phyloP scores from a whole-genome alignment of 192 early-diverging fungal genomes.

The Funneliformis geosporum region DNA sequence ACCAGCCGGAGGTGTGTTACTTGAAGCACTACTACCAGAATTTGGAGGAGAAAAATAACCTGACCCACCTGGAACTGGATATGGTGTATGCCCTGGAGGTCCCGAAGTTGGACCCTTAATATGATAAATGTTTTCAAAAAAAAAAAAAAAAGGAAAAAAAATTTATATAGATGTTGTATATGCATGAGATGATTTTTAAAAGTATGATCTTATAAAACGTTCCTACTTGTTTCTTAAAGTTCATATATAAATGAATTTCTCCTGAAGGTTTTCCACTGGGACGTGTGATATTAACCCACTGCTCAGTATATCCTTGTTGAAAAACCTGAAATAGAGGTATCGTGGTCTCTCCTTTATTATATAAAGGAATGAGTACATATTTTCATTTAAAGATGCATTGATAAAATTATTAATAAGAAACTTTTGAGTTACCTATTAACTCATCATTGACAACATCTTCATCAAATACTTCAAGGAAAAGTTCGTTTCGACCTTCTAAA shows the following conservation, averaged over 20 bases:
- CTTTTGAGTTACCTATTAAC: neutral
- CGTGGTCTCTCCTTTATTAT: neutral
- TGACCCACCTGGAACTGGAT: neutral
- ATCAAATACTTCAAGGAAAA: slow-evolving; percentile 13
- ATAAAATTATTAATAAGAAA: neutral
- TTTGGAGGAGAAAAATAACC: neutral
- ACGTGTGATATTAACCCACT: slow-evolving; percentile 8
- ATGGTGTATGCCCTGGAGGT: neutral
- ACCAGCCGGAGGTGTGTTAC: too few relatives aligned
- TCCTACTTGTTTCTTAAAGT: neutral
- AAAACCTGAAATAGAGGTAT: neutral
- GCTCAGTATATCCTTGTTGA: neutral
- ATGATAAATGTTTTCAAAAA: neutral
- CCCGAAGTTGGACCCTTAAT: neutral
- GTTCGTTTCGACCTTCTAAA: slow-evolving; percentile 3
- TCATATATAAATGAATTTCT: slow-evolving; percentile 11
- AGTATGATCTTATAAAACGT: neutral
- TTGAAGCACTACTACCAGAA: neutral
- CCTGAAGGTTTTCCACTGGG: slow-evolving; percentile 10
- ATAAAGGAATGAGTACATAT: neutral
- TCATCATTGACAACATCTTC: neutral
- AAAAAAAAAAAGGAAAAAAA: too few relatives aligned
- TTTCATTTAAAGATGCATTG: neutral
- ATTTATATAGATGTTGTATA: too few relatives aligned
- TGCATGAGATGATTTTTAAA: neutral